Base-by-base conservation (phyloP, 140 eudicot genomes). In the Anethum foeniculum region DNA sequence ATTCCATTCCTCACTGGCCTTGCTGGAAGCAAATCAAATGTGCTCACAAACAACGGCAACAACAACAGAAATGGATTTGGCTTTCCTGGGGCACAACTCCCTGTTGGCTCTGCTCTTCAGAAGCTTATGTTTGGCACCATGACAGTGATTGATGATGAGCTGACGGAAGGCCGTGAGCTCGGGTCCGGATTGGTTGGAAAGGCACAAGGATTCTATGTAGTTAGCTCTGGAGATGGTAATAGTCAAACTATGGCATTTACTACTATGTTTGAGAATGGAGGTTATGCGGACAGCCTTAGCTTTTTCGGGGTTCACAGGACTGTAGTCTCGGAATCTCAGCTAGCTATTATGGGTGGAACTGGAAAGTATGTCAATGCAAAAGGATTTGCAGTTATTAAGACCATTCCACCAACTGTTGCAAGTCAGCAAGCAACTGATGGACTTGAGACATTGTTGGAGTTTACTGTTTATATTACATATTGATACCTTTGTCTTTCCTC, bases 1-100 rank as follows among this genome's bases (percentile, higher is more conserved):
- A 78, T 90, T 69, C 97, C 97, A 2, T 93, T 93, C 89, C 87
- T 90, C 38, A 89, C 91, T 3, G 97, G 97, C 75, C 86, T 93
- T 5, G 87, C 93, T 27, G 97, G 97, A n/a, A 83, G 85, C 81
- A 77, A 87, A 5, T 71, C 91, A 1, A 87, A 77, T 38, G 80
- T 90, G 28, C 52, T 85, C 60, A 87, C 87, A 83, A 84, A 85
- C 83, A 86, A 82, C 36, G 79, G 81, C 41, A 86, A 88, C 83
- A 80, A 77, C 44, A 64, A 65, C 73, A 39, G 4, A 39, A 90
- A 90, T 0, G 87, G 83, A 41, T 83, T 82, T 18, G 90, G 88
- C 1, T 84, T 86, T 73, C 88, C 91, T 14, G n/a, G 77, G 41
- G 88, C 86, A 27, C 91, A 87, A 64, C 81, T 90, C 46, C 82